These are phyloP conservation scores for Coniella vitis DNA, from an alignment of 2,329 filamentous ascomycete species.

Conservation along the genomic window DNA sequence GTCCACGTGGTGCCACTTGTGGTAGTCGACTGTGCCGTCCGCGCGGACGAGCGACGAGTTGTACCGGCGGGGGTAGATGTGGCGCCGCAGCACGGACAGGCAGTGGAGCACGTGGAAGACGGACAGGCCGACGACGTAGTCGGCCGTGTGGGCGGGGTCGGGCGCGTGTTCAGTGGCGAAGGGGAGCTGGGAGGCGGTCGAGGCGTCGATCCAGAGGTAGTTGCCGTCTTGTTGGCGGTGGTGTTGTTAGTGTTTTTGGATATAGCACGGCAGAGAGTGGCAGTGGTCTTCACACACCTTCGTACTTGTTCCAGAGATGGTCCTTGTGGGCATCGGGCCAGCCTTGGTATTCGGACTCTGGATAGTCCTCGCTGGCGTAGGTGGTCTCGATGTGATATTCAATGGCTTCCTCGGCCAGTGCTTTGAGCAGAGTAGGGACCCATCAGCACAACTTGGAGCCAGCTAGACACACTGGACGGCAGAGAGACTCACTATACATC, in stretches of 20 bases:
- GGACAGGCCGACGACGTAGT: conserved; percentile 6
- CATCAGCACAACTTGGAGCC: not conserved
- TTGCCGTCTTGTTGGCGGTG: conserved; percentile 1
- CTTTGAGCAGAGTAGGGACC: not conserved
- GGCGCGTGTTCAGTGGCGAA: conserved; percentile 1
- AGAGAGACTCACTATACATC: conserved; percentile 3
- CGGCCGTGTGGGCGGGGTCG: not conserved
- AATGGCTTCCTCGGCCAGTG: conserved; percentile 6
- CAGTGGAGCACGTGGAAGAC: conserved; percentile 12
- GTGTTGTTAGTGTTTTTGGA: not conserved
- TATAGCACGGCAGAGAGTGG: too few species aligned
- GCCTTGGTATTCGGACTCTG: conserved; percentile 5
- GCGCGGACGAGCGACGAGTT: conserved; percentile 5
- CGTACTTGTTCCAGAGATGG: conserved; percentile 7
- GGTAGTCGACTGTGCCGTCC: conserved; percentile 5
- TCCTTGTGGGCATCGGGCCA: conserved; percentile 5
- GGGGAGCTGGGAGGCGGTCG: not conserved
- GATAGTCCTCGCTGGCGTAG: conserved; percentile 7
- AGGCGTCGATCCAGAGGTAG: not conserved
- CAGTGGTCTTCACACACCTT: not conserved
- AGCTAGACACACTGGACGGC: too few species aligned
- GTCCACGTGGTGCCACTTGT: conserved; percentile 7
- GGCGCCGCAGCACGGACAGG: conserved; percentile 2
- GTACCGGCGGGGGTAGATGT: conserved; percentile 6
- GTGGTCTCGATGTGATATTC: conserved; percentile 8